phyloP scores from a whole-genome alignment of 345 rosid genomes.

The Durio zibethinus region DNA sequence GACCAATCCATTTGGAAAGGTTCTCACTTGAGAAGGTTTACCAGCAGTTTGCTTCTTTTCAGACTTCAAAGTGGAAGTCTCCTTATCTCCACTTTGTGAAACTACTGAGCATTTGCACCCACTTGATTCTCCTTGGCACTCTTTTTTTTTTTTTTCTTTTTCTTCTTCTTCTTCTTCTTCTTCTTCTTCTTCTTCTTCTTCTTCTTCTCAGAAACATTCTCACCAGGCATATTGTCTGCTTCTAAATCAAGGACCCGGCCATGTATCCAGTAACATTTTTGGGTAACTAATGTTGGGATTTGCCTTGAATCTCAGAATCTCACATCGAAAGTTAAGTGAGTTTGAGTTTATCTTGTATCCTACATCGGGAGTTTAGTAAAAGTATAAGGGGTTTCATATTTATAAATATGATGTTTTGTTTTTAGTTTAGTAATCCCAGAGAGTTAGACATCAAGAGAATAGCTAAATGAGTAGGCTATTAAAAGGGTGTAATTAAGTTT shows the following conservation, averaged over 20 bases:
- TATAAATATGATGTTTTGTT: no score
- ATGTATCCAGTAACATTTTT: slow-evolving; percentile 15
- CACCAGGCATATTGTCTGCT: slow-evolving; percentile 29
- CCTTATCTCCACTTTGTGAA: slow-evolving; percentile 32
- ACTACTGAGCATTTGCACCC: slow-evolving; percentile 17
- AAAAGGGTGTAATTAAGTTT: no score
- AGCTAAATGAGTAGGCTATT: no score
- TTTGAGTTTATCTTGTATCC: no score
- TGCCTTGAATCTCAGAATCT: no score
- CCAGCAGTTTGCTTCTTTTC: slow-evolving; percentile 32
- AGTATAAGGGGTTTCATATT: no score
- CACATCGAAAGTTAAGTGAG: no score
- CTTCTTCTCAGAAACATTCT: slow-evolving; percentile 47
- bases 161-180: slow-evolving; percentile 68
- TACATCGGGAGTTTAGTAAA: no score
- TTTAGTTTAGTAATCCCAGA: no score
- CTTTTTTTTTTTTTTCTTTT: slow-evolving; percentile 64
- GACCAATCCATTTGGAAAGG: slow-evolving; percentile 77
- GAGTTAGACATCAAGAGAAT: no score
- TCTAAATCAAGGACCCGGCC: slow-evolving; percentile 32
- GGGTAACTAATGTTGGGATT: no score
- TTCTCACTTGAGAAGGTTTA: slow-evolving; percentile 64
- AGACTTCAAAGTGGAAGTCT: slow-evolving; percentile 25
- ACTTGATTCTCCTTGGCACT: slow-evolving; percentile 42
- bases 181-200: slow-evolving; percentile 66